Base-by-base conservation (phyloP, 139 green algal genomes). In the Tetradesmus lagerheimii region DNA sequence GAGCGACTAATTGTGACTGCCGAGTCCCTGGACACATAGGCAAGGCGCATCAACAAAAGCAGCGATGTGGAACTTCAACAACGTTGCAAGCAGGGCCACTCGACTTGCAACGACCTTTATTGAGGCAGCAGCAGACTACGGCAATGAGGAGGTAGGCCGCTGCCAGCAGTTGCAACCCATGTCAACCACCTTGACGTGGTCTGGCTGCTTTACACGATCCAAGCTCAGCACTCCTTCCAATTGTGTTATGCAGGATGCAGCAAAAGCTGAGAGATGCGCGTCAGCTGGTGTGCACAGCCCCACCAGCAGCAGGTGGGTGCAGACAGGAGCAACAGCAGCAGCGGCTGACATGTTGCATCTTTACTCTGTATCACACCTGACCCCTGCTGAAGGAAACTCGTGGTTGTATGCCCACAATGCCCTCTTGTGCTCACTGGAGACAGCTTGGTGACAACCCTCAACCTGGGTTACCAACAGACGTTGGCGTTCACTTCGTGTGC, bases 61-160 rank as follows among this genome's bases (percentile, higher is more conserved):
- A n/a, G 34, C 15, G 41, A 84, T 84, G 78, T 84, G 78, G 78
- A 67, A 39, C 77, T n/a, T 87, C n/a, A 89, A 89, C 85, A 89
- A 31, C 45, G 85, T 89, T 34, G 85, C 85, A 37, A 89, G 74
- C 71, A 43, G 74, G 2, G 85, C 85, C n/a, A 84, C 29, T 4
- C 38, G 41, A 43, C 85, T 89, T 1, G 85, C 85, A 18, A 77
- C 29, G 16, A 89, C 80, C n/a, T 45, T 89, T 8, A 78, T 89
- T n/a, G 85, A 89, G 39, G 85, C 85, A 35, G 85, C 85, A 71
- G 85, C 45, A 31, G 83, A 88, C 27, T 88, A 80, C 34, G 66
- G 38, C 38, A 12, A 43, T 35, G 66, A 89, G 62, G 85, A 74
- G 85, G 34, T 35, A 78, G 31, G 79, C n/a, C 39, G 38, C 25